Evolutionary conservation across 2,329 filamentous ascomycete genomes (phyloP), one percentile per base, ranked within the genome.

Genomic region (Plectosphaerella plurivora): DNA sequence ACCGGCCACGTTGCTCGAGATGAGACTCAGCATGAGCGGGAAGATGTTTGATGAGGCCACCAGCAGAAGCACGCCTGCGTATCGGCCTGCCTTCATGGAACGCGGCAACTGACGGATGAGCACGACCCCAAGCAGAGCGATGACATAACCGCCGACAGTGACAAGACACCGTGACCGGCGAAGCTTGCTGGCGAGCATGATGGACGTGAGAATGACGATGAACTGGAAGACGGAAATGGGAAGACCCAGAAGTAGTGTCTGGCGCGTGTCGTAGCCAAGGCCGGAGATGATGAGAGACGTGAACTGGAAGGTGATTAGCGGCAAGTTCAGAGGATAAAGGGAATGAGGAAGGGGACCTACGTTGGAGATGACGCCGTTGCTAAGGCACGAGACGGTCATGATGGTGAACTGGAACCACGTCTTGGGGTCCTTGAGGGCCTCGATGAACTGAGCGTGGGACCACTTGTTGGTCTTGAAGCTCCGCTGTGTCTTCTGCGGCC

Each of bases 391-490:
- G 16, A 39, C 16, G 14, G 37, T 39, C 37, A 39, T 39, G 37
- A 39, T 39, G 4, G 37, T 16, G 51, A 81, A 72, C 44, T 85
- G 72, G 45, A 84, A 66, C 80, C 79, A 86, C 0, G 79, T 81
- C 62, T 84, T 83, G 3, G 78, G 78, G 57, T 84, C 82, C 7
- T 68, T 49, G 0, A 84, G 62, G 47, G 78, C 80, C 62, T 84
- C 81, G 5, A 64, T 53, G 22, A 74, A 64, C 58, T 85, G 82
- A 2, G 72, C 7, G 12, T 39, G 37, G 6, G 37, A 39, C 37
- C 37, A 39, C 16, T 39, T 15, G 37, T 39, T 39, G 37, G 37
- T 39, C 37, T 39, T 39, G 37, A 39, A 39, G 37, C 37, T 39
- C 7, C 37, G 37, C 16, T 39, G 37, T 5, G 14, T 39, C 16